A percentile compares a stretch with the other conserved stretches of the same genome.
phyloP scores from a whole-genome alignment of 2,329 filamentous ascomycete genomes.

The Zarea fungicola region DNA sequence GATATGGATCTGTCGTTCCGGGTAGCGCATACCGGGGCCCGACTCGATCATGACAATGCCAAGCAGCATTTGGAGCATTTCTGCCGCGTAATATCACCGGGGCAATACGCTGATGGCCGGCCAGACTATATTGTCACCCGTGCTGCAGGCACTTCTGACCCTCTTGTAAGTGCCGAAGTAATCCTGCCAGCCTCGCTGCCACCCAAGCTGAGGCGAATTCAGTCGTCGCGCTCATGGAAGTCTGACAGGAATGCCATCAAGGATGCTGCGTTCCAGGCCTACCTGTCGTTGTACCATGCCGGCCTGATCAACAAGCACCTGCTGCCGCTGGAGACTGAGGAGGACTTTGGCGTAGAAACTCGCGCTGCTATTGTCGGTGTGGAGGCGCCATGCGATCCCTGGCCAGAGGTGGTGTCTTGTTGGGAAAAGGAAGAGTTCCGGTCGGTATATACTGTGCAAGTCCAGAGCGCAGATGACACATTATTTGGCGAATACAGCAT shows the following conservation, averaged over 20 bases:
- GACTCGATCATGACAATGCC: constrained; percentile 68
- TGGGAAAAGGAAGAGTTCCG: constrained; percentile 30
- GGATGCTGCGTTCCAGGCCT: constrained; percentile 81
- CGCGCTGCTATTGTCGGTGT: constrained; percentile 32
- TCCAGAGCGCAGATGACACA: constrained; percentile 15
- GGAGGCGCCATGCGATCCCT: constrained; percentile 40
- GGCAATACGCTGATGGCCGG: constrained; percentile 55
- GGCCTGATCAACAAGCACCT: constrained; percentile 74
- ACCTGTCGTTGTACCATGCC: constrained; percentile 60
- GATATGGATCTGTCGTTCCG: constrained; percentile 24
- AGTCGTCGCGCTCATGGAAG: constrained; percentile 46
- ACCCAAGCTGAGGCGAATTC: constrained; percentile 24
- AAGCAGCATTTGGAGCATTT: constrained; percentile 78
- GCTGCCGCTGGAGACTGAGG: constrained; percentile 53
- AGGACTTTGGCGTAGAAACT: constrained; percentile 33
- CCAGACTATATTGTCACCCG: constrained; percentile 62
- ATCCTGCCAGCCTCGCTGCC: constrained; percentile 67
- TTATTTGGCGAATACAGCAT: constrained; percentile 36
- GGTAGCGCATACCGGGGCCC: constrained; percentile 48
- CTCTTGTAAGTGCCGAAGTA: constrained; percentile 52
- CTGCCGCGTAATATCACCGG: constrained; percentile 56
- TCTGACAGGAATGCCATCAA: constrained; percentile 69
- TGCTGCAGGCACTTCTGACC: constrained; percentile 23
- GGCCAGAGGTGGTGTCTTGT: constrained; percentile 36
- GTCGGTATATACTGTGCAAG: not conserved